Evolutionary conservation across 2,329 filamentous ascomycete species (phyloP), one percentile per base, ranked within the genome.

Genomic region (Trichophyton mentagrophytes): DNA sequence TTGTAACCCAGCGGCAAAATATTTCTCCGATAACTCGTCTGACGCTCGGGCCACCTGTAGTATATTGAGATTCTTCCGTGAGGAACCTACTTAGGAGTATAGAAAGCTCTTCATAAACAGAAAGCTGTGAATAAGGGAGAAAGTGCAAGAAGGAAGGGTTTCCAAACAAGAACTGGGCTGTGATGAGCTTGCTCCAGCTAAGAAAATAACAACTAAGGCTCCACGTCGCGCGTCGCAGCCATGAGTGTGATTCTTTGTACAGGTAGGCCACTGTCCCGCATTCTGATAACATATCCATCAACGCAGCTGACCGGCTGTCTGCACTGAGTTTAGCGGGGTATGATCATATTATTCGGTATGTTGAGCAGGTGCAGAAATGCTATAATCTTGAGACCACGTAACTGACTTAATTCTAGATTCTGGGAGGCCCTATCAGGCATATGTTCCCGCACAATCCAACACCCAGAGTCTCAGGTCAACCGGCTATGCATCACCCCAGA

Each of bases 371-470:
- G 1, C 11, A 17, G 15, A n/a, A 13, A 40, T 17, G 6, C 3
- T 4, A 9, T 5, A 36, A 38, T 2, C 17, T 27, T 27, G 36
- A 20, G 11, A 30, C n/a, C 6, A 20, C 17, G n/a, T n/a, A 17
- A 51, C 58, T 60, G 30, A 60, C 46, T 13, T 58, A 59, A 51
- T 6, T 56, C 51, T 71, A 95, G 90, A 65, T 99, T 99, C 78
- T 99, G 93, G 93, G 93, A 99, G 76, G 93, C 93, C 1, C 83
- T 99, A 61, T 96, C 91, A 9, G 93, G 93, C 60, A 97, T 99
- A 69, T 99, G 93, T 78, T 96, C 90, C 47, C 89, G 93, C 66
- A 99, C 93, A 22, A 97, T 99, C 67, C 93, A 96, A 68, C 92
- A 99, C 71, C 90, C 93, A 1, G 93, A 99, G 75, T 97, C 92